Base-by-base conservation (phyloP, 169 alveolate genomes). In the Theileria parva region DNA sequence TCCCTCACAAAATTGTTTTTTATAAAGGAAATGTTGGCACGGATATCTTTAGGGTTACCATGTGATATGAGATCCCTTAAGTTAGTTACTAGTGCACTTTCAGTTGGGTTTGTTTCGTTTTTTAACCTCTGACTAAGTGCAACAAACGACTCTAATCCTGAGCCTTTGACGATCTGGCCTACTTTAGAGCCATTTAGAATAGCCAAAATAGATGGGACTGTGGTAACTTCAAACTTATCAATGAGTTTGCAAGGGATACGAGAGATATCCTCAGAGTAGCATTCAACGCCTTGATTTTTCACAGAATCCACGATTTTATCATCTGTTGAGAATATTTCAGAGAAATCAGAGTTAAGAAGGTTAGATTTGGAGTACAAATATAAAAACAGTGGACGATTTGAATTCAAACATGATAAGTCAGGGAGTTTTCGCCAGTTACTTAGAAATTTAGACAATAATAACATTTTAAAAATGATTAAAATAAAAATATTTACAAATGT, bases 151-250 rank as follows among this genome's bases (percentile, higher is more conserved):
- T 78, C 53, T n/a, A 17, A 19, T 0, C 37, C 74, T 12, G 75
- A 57, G 12, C 28, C 69, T 21, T 50, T 21, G 6, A 66, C 48
- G 19, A 63, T 48, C 79, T 72, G 79, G 0, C 79, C 88, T 2
- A 80, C 23, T 25, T 74, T 80, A 50, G 28, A 27, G 32, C 88
- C 81, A 11, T 57, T 25, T 28, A 4, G 53, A 25, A 80, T 27
- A 25, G 79, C 84, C 44, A 80, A 53, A 15, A 74, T 30, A 5
- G 75, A 70, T 27, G 88, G 88, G 1, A 74, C 88, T 32, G 79
- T 80, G 8, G 34, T 73, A 23, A 80, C 60, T 17, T 64, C 84
- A 4, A 80, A 66, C 39, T 64, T 61, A 21, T 75, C 71, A 23
- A 80, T 13, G 0, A 73, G 23, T 12, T 63, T 66, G 2, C 64